Percentiles rank a stretch among this genome's conserved stretches.
Conservation (phyloP, 2,329 filamentous ascomycete species). For the Esteya vermicola region DNA sequence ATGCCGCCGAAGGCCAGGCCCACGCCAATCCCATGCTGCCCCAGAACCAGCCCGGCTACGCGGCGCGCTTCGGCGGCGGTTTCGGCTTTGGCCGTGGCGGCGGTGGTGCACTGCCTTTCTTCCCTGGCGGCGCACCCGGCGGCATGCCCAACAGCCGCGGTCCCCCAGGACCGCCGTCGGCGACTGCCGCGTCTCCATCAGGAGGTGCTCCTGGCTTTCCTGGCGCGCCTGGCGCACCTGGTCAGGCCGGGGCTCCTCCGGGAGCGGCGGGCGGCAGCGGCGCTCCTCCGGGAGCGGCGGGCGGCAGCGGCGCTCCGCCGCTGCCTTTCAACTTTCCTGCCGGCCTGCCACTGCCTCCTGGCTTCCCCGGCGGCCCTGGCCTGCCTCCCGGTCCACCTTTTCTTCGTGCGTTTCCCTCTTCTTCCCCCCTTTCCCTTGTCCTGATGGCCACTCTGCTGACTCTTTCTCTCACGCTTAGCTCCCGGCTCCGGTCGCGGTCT, state of each 20-base stretch:
- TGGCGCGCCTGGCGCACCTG: too few species aligned
- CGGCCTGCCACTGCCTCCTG: conserved; percentile 14
- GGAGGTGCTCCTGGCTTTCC: too few species aligned
- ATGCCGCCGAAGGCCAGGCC: conserved; percentile 79
- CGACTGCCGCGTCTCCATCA: too few species aligned
- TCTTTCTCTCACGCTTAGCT: background rate
- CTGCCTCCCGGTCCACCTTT: conserved; percentile 8
- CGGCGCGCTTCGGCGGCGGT: conserved; percentile 20
- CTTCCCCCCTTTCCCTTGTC: background rate
- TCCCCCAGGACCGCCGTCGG: too few species aligned
- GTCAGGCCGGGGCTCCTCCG: background rate
- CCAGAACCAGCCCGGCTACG: conserved; percentile 46
- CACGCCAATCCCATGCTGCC: conserved; percentile 73
- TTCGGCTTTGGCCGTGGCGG: conserved; percentile 18
- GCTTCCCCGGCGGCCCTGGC: conserved; percentile 9
- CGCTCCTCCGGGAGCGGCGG: conserved; percentile 7
- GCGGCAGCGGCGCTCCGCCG: conserved; percentile 12
- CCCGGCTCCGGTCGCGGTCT: conserved; percentile 5
- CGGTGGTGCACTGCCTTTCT: conserved; percentile 4
- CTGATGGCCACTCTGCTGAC: background rate
- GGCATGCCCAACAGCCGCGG: background rate
- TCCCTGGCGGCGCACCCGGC: background rate
- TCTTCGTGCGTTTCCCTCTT: background rate
- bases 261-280: conserved; percentile 16
- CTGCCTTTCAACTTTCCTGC: conserved; percentile 21